Base-by-base conservation (phyloP, 2,329 filamentous ascomycete species). In the Xylaria sp. region DNA sequence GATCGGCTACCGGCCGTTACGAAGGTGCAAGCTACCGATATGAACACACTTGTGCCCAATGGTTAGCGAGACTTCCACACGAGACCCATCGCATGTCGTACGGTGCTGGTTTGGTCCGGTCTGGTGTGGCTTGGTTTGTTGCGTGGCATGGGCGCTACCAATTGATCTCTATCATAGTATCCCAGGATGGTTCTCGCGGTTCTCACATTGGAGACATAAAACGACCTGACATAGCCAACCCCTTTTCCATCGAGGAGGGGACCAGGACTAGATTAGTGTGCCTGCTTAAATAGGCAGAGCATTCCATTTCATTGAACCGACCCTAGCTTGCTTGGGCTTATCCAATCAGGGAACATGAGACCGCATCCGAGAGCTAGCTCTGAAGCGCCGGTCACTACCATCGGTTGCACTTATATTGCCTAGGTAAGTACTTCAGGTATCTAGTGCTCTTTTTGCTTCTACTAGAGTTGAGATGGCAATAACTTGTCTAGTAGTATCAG, bases 1-100 rank as follows among this genome's bases (percentile, higher is more conserved):
- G 43, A 56, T 43, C 69, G 71, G 71, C 54, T 69, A 64, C 46
- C 61, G 36, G 61, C 71, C 23, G 71, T 58, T 67, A 67, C 71
- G 66, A 69, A 61, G 4, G 61, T 62, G 71, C 69, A 72, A 63
- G 64, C 52, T 60, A 36, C 70, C 63, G 67, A 63, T 49, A 36
- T 15, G 64, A 59, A 48, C 55, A n/a, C n/a, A 39, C 31, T 5
- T 57, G 31, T 15, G 20, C 58, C 43, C 46, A 62, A 25, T 58
- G 49, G 33, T 59, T 54, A n/a, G 58, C 48, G 23, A n/a, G 46
- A 56, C 41, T 33, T 54, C 59, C 46, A 25, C 55, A 48, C 23
- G 41, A 25, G 36, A 41, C 39, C 59, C 59, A 31, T 58, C 62
- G 64, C 55, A 65, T 62, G 64, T 64, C 55, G 33, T 61, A 67